Evolutionary conservation across 2,329 filamentous ascomycete species (phyloP), one percentile per base, ranked within the genome.

Genomic region (Ciborinia camelliae): DNA sequence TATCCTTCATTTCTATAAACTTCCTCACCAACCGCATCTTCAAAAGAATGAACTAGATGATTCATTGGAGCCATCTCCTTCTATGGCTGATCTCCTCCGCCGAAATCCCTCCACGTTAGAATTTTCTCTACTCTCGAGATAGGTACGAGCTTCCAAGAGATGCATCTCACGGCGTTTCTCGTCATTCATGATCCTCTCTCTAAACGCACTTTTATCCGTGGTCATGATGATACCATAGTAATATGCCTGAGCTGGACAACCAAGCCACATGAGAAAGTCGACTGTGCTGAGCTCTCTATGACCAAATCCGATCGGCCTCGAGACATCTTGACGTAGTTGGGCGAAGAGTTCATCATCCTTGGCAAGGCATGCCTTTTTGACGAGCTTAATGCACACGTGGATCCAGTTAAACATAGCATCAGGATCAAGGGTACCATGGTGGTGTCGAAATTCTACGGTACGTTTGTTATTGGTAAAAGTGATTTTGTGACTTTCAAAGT

Each of bases 391-490:
- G 20, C 63, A 53, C 2, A 65, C 43, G 8, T 58, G 51, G 8
- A 69, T 52, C 71, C 72, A 73, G n/a, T 60, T 66, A 2, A 26
- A n/a, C 9, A 73, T 60, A 2, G 61, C 64, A 7, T 62, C 59
- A 0, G 55, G 47, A 48, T 70, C 70, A 4, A 73, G 53, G 0
- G 66, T 67, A 0, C 70, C 70, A 37, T 68, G 66, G 57, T 74
- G 71, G 32, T 71, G 66, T 8, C 72, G 65, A 64, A 71, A 73
- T 58, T 74, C 72, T 8, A 74, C 59, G 1, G 71, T 71, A 8
- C 63, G 62, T 41, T 61, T 61, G 12, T 0, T 15, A 8, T 18
- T n/a, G 14, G 0, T 18, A 20, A 32, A 37, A 26, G 57, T 43
- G 7, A 32, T 32, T n/a, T 9, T 18, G n/a, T 50, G 32, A 50